Evolutionary conservation across 805 yeast genomes (phyloP), one percentile per base, ranked within the genome.

Genomic region (Spathaspora girioi): DNA sequence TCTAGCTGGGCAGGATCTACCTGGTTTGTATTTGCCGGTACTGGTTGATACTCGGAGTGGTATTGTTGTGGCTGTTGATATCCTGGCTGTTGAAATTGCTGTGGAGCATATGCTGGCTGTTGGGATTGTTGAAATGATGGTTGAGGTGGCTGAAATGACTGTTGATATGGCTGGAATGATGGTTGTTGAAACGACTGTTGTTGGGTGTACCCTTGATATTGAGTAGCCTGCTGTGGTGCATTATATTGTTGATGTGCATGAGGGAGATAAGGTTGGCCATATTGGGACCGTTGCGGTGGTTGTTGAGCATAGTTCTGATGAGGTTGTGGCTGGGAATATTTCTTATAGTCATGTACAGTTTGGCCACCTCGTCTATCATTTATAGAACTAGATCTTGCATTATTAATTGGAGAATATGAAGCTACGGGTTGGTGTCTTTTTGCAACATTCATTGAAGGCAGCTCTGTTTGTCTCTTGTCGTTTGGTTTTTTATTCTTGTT

Each of bases 401-500:
- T 44, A 41, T 40, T 49, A 23, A 50, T 47, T 23, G 56, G 55
- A 27, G 46, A 29, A 44, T 45, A 49, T 5, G 48, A 48, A 19
- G 58, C 38, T 26, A 47, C 43, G 17, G 65, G 49, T 52, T 60
- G 65, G 42, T 54, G 61, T 50, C 57, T 54, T 40, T 60, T 58
- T 2, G 40, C 2, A 3, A 15, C 40, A 35, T 15, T 35, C 18
- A 35, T 18, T 4, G 18, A 4, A 8, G 40, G 40, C n/a, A n/a
- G n/a, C 18, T 35, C 40, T 23, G 50, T 52, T 29, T 58, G n/a
- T 31, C 42, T 38, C 18, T 49, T 20, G 19, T 26, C 38, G 10
- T 48, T 44, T 6, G 57, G 55, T 15, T 62, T 69, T 51, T 69
- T 75, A 54, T 71, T 76, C 54, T 75, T 77, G 59, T 80, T 82